Evolutionary conservation across 139 green algal genomes (phyloP), one percentile per base, ranked within the genome.

Genomic region (Nannochloris sp.): DNA sequence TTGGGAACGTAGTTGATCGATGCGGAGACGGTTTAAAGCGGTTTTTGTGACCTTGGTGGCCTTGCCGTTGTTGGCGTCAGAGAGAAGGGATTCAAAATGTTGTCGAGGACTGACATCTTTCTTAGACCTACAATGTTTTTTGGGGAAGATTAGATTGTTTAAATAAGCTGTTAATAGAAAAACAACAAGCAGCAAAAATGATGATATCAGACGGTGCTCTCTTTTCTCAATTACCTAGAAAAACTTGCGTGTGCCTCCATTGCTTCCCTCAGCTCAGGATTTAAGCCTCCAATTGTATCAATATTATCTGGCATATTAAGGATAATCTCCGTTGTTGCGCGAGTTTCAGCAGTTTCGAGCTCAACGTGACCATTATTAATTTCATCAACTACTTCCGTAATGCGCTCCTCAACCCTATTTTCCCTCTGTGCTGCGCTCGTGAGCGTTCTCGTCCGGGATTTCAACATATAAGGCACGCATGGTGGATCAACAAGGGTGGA

Each of bases 31-130:
- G 7, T n/a, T 24, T 1, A 73, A 29, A 3, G 54, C 44, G 2
- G 70, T 77, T 34, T 64, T 68, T 54, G 44, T 77, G 8, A 71
- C 7, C 2, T 51, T 63, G n/a, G 51, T 29, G 10, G 46, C 8
- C 39, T 67, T 61, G 14, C 46, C 23, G 9, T n/a, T 23, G 37
- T 67, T n/a, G 14, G 46, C 60, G 7, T 34, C 23, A 10, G 14
- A 23, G 12, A 67, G 29, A 33, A 30, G 12, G 6, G 25, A 29
- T 57, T 65, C 4, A 12, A 64, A 23, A 30, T n/a, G 56, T 23
- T 25, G 24, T 25, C 10, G 7, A 14, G 32, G 23, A 57, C 47
- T 57, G 5, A 6, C 6, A 36, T 57, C n/a, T 13, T n/a, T n/a
- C n/a, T n/a, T n/a, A n/a, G n/a, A n/a, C n/a, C n/a, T n/a, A n/a